These are phyloP conservation scores for Pythium sukuiense DNA, from an alignment of 352 stramenopile species.

Conservation along the genomic window DNA sequence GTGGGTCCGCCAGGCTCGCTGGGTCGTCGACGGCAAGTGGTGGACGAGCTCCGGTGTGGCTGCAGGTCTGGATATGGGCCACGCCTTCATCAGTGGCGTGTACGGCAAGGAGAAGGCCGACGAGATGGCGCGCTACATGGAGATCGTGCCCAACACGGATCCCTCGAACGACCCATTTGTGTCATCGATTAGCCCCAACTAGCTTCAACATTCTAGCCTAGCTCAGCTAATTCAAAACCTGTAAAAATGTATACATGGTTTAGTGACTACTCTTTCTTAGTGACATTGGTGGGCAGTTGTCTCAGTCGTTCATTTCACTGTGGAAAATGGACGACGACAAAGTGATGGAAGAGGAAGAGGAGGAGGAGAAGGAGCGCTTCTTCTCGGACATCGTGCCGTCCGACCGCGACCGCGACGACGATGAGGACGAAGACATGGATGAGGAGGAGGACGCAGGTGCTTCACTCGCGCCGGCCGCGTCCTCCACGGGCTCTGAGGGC, in stretches of 20 bases:
- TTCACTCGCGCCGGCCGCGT: slow-evolving; percentile 4
- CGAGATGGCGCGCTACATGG: slow-evolving; percentile 38
- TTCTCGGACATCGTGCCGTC: slow-evolving; percentile 24
- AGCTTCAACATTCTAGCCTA: background rate
- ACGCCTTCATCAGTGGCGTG: slow-evolving; percentile 38
- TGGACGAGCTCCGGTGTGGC: slow-evolving; percentile 67
- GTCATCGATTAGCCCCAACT: slow-evolving; percentile 13
- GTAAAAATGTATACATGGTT: background rate
- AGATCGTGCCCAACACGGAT: slow-evolving; percentile 41
- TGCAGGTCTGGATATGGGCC: slow-evolving; percentile 62
- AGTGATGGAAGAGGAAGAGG: slow-evolving; percentile 30
- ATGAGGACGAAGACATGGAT: slow-evolving; percentile 19
- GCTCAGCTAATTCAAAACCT: background rate
- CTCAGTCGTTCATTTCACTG: background rate
- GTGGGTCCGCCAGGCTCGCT: slow-evolving; percentile 60
- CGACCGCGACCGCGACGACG: slow-evolving; percentile 18
- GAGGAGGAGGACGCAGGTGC: slow-evolving; percentile 21
- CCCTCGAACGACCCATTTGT: slow-evolving; percentile 49
- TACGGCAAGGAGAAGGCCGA: slow-evolving; percentile 34
- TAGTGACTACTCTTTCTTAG: background rate
- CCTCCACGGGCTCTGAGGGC: slow-evolving; percentile 24
- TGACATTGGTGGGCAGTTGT: background rate
- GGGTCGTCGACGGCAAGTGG: slow-evolving; percentile 53
- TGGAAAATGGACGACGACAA: slow-evolving; percentile 26
- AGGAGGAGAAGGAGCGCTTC: slow-evolving; percentile 29